These are phyloP conservation scores for Amoebophrya sp. DNA, from an alignment of 169 alveolate genomes.

Conservation along the genomic window DNA sequence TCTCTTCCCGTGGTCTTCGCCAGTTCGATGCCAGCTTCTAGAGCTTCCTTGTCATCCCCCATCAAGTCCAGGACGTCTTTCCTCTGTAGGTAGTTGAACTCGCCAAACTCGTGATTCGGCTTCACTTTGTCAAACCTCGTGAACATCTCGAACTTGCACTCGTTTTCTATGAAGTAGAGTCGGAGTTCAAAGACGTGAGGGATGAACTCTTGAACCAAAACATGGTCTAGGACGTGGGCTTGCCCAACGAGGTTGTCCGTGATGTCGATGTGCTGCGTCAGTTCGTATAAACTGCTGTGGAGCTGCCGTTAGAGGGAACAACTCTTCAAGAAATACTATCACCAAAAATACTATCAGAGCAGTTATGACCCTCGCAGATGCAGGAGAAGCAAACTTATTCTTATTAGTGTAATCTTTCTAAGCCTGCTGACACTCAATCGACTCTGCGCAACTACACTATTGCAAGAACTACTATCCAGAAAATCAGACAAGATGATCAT, in stretches of 20 bases:
- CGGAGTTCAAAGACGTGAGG: background rate
- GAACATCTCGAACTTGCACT: background rate
- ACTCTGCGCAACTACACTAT: too few species aligned
- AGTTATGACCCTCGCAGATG: too few species aligned
- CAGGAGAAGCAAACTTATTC: too few species aligned
- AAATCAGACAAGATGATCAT: too few species aligned
- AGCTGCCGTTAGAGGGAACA: too few species aligned
- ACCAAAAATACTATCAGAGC: too few species aligned
- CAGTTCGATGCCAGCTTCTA: background rate
- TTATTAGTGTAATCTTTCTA: too few species aligned
- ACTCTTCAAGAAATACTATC: too few species aligned
- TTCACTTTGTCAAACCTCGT: background rate
- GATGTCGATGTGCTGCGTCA: background rate
- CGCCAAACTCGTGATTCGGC: background rate
- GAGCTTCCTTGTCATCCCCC: background rate
- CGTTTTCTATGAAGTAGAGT: background rate
- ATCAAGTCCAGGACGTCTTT: background rate
- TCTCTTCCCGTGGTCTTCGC: background rate
- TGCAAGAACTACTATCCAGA: too few species aligned
- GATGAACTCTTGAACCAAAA: background rate
- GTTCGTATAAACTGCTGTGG: background rate
- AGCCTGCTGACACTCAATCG: too few species aligned
- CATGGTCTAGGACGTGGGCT: background rate
- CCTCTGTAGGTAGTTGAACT: background rate
- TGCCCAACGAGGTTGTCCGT: background rate